phyloP scores from a whole-genome alignment of 2,329 filamentous ascomycete genomes.

The Phialemoniopsis sp. region DNA sequence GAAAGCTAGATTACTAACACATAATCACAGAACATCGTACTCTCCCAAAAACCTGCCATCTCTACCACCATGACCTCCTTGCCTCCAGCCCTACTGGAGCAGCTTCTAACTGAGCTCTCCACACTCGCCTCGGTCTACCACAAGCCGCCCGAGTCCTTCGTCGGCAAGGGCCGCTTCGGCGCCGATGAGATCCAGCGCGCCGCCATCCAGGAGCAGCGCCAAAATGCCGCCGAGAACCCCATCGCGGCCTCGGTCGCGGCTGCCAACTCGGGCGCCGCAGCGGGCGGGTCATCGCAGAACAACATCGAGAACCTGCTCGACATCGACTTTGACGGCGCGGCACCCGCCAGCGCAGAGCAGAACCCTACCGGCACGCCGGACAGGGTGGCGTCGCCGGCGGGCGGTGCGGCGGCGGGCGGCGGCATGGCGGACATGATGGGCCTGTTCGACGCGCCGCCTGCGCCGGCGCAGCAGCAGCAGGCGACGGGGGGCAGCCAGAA shows the following conservation, averaged over 20 bases:
- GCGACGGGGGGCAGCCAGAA: constrained; percentile 22
- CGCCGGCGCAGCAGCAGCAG: constrained; percentile 24
- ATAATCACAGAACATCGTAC: constrained; percentile 67
- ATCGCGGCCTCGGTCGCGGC: constrained; percentile 81
- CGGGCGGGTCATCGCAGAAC: constrained; percentile 43
- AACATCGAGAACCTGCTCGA: constrained; percentile 95
- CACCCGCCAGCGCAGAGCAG: constrained; percentile 77
- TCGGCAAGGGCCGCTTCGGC: constrained; percentile 90
- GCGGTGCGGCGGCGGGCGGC: constrained; percentile 17
- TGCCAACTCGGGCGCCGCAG: constrained; percentile 56
- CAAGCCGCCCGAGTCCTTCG: constrained; percentile 96
- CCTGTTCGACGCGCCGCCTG: constrained; percentile 63
- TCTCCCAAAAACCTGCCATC: constrained; percentile 93
- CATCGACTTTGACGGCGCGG: constrained; percentile 67
- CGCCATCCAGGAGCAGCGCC: constrained; percentile 91
- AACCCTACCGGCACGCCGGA: constrained; percentile 58
- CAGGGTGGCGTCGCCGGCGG: constrained; percentile 59
- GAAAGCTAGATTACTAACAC: no score
- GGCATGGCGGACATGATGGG: constrained; percentile 63
- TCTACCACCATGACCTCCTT: constrained; percentile 90
- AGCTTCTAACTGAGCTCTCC: constrained; percentile 86
- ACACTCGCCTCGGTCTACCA: constrained; percentile 97
- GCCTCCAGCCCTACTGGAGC: constrained; percentile 77
- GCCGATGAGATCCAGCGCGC: constrained; percentile 92
- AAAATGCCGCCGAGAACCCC: constrained; percentile 90